Evolutionary conservation across 129 eudicot genomes (phyloP).

Genomic region (Scalesia atractyloides): DNA sequence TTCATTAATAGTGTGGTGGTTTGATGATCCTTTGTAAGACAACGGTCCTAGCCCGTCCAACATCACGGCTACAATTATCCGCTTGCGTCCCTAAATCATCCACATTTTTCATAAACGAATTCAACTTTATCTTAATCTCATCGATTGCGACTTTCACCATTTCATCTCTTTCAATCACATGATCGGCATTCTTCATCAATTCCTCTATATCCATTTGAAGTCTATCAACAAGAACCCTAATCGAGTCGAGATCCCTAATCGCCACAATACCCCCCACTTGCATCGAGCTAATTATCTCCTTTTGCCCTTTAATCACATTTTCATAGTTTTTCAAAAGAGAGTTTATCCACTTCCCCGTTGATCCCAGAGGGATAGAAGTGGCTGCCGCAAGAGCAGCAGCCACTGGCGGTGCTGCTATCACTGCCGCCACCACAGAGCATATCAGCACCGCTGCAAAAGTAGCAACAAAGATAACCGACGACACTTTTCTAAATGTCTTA

Average conservation of each 20-base stretch:
- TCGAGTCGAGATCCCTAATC: slow-evolving; percentile 72
- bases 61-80: slow-evolving; percentile 75
- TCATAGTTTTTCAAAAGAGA: slow-evolving; percentile 69
- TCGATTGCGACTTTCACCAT: slow-evolving; percentile 69
- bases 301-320: slow-evolving; percentile 62
- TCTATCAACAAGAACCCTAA: slow-evolving; percentile 58
- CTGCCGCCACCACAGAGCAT: slow-evolving; percentile 88
- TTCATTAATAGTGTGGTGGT: slow-evolving; percentile 31
- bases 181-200: slow-evolving; percentile 48
- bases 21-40: slow-evolving; percentile 77
- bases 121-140: slow-evolving; percentile 63
- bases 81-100: slow-evolving; percentile 81
- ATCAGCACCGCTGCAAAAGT: slow-evolving; percentile 78
- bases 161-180: slow-evolving; percentile 47
- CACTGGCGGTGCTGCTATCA: slow-evolving; percentile 81
- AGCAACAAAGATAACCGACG: slow-evolving; percentile 65
- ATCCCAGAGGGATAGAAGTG: slow-evolving; percentile 65
- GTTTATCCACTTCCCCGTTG: slow-evolving; percentile 89
- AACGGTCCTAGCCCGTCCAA: slow-evolving; percentile 77
- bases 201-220: slow-evolving; percentile 69
- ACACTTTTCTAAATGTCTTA: slow-evolving; percentile 68
- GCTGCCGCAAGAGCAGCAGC: slow-evolving; percentile 86
- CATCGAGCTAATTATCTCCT: slow-evolving; percentile 69
- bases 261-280: slow-evolving; percentile 66
- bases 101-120: slow-evolving; percentile 65